Evolutionary conservation across 106 monocot species (phyloP), one percentile per base, ranked within the genome.

Genomic region (Iris macrosiphon): DNA sequence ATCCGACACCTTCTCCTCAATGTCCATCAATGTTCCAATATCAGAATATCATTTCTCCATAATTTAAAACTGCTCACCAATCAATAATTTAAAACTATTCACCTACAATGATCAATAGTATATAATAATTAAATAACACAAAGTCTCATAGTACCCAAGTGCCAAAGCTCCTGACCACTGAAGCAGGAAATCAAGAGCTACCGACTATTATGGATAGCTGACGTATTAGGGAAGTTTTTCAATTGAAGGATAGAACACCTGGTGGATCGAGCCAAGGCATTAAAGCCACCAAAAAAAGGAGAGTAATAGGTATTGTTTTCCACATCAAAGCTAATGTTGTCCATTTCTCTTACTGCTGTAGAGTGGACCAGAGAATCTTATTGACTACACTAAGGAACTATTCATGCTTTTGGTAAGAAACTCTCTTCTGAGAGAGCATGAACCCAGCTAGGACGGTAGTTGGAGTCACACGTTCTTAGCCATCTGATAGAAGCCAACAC

Each of bases 401-500:
- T 88, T 78, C 78, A 82, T 52, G 82, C 87, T 78, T 87, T n/a
- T 52, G 55, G 35, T 34, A 78, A 24, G 87, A 81, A 40, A 78
- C 65, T 4, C 28, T 72, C 38, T 87, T 87, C 22, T 25, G 33
- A 35, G 68, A 78, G 28, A 78, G 47, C 17, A 78, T 44, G 28
- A 81, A 78, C 52, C 81, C 87, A 2, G 87, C 50, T 25, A 87
- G 57, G 65, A 81, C 77, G 51, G 81, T 81, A 2, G 77, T 81
- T 33, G 81, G 87, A 9, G 81, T 87, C 18, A 87, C 78, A 60
- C 77, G 68, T 81, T 81, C 67, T 87, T 87, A 39, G 87, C 67
- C 81, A 87, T 87, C 63, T 87, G 87, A 65, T 87, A 87, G 57
- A 87, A 87, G 2, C 87, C 87, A 54, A 87, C 81, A 68, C 87